Evolutionary conservation across 2,329 filamentous ascomycete species (phyloP).

Genomic region (Hymenoscyphus repandus): DNA sequence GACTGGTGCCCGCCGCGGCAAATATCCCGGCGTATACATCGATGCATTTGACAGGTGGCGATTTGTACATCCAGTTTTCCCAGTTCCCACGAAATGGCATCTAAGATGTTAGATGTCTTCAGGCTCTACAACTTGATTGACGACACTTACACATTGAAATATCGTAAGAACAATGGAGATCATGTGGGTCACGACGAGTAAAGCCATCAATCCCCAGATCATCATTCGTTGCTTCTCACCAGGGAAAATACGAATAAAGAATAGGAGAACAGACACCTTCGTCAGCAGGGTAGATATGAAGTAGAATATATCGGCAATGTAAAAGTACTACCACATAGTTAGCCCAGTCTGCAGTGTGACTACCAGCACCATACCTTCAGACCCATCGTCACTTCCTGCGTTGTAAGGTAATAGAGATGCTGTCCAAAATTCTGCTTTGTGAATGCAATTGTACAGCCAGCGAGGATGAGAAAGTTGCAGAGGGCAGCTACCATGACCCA

Average conservation of each 20-base stretch:
- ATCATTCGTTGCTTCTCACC: neutral
- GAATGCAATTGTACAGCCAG: neutral
- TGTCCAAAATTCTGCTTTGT: neutral
- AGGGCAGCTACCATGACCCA: constrained; percentile 9
- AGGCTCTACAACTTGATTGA: no score
- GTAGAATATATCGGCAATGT: neutral
- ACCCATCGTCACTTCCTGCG: neutral
- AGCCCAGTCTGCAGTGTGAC: neutral
- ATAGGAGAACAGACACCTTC: neutral
- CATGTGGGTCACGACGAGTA: neutral
- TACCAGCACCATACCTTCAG: neutral
- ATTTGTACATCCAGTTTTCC: constrained; percentile 14
- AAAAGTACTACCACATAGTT: neutral
- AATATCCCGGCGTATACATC: constrained; percentile 61
- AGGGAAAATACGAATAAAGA: neutral
- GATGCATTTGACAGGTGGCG: constrained; percentile 40
- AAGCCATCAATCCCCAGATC: neutral
- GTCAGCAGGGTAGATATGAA: neutral
- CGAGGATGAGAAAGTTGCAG: neutral
- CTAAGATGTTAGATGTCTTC: neutral
- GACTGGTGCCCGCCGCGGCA: constrained; percentile 55
- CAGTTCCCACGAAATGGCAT: constrained; percentile 9
- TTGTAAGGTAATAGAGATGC: neutral
- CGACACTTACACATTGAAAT: neutral
- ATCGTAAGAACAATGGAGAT: neutral